phyloP scores from a whole-genome alignment of 2,329 filamentous ascomycete genomes.

The Sporothrix mexicana region DNA sequence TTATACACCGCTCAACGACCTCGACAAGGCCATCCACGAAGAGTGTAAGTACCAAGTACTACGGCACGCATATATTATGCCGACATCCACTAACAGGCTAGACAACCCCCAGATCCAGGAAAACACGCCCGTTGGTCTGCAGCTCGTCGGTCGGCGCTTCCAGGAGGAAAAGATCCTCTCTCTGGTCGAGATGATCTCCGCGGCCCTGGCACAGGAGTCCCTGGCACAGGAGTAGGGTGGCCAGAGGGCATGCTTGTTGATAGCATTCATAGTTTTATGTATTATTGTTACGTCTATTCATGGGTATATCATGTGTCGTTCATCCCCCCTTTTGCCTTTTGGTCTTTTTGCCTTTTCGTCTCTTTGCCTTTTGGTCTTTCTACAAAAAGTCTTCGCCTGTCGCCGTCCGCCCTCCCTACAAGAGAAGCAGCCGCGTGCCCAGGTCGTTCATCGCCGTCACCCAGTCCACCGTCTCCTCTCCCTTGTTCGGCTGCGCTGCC shows the following conservation, averaged over 20 bases:
- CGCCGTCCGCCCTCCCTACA: conserved; percentile 5
- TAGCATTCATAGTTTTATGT: background rate
- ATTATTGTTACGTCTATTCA: background rate
- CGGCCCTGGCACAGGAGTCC: conserved; percentile 19
- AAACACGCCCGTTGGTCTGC: conserved; percentile 33
- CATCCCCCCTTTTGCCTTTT: too few species aligned
- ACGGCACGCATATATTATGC: too few species aligned
- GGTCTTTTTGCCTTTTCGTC: background rate
- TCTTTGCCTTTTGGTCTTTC: background rate
- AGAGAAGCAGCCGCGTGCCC: conserved; percentile 28
- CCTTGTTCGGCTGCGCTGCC: background rate
- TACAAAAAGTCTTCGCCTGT: background rate
- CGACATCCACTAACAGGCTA: conserved; percentile 18
- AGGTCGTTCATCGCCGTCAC: conserved; percentile 32
- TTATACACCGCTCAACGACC: conserved; percentile 25
- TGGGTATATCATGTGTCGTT: too few species aligned
- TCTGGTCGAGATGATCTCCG: conserved; percentile 28
- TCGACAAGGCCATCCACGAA: conserved; percentile 27
- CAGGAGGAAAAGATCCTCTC: conserved; percentile 30
- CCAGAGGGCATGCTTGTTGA: background rate
- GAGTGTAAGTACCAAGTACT: conserved; percentile 28
- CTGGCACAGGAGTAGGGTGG: background rate
- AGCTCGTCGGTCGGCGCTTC: conserved; percentile 34
- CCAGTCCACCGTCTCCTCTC: conserved; percentile 31
- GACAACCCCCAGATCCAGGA: conserved; percentile 33